These are phyloP conservation scores for Vitis hybrid DNA, from an alignment of 177 flowering plant genomes.

Conservation along the genomic window DNA sequence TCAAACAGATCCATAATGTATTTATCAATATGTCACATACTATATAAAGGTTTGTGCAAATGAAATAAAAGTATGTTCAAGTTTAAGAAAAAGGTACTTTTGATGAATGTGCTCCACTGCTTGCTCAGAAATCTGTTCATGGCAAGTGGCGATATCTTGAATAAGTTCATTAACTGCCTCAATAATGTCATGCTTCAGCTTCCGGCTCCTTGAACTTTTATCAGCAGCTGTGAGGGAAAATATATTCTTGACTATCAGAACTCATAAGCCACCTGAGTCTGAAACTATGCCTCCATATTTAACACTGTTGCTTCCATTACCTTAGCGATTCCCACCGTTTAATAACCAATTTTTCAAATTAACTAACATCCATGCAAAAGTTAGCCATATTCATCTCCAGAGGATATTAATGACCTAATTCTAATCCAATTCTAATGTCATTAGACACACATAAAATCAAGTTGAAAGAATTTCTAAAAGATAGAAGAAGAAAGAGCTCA, in stretches of 20 bases:
- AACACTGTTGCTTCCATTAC: slow-evolving; percentile 1
- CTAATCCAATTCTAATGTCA: neutral
- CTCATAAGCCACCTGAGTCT: neutral
- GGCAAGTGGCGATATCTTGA: slow-evolving; percentile 84
- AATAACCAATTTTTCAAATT: neutral
- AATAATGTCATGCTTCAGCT: slow-evolving; percentile 94
- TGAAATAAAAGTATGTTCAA: neutral
- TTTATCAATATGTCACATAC: neutral
- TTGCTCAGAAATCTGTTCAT: slow-evolving; percentile 98
- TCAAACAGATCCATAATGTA: neutral
- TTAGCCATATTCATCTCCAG: neutral
- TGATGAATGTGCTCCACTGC: slow-evolving; percentile 99
- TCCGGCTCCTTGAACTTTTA: slow-evolving; percentile 71
- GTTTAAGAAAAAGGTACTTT: slow-evolving; percentile 49
- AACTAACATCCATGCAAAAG: neutral
- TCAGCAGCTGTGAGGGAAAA: slow-evolving; percentile 70
- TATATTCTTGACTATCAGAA: slow-evolving; percentile 4
- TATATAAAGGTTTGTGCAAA: neutral
- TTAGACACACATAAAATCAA: neutral
- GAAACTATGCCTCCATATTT: neutral
- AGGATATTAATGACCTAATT: neutral
- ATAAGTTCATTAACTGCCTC: slow-evolving; percentile 97
- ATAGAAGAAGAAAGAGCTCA: slow-evolving; percentile 26
- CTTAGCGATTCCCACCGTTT: neutral
- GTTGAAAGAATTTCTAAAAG: neutral